phyloP scores from a whole-genome alignment of 2,329 filamentous ascomycete genomes.

The Ilyonectria mors-panacis region DNA sequence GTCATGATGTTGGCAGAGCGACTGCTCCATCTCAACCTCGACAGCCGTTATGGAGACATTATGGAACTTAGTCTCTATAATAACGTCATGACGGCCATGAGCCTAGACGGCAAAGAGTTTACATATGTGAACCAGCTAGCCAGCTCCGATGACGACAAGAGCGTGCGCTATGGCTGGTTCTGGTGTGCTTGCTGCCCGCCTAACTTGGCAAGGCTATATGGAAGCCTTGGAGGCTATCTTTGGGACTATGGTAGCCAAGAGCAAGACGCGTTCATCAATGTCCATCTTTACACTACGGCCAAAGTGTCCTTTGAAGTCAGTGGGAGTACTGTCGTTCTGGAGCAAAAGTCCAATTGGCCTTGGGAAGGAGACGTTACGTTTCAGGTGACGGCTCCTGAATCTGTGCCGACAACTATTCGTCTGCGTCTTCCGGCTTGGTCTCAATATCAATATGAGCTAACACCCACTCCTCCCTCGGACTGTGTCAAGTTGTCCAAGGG shows the following conservation, averaged over 20 bases:
- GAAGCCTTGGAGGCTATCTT: conserved; percentile 69
- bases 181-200: conserved; percentile 73
- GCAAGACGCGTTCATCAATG: conserved; percentile 59
- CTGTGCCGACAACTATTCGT: no score
- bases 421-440: not conserved
- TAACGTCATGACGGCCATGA: conserved; percentile 71
- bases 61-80: conserved; percentile 76
- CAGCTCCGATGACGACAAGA: conserved; percentile 65
- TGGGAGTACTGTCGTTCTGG: conserved; percentile 55
- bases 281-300: conserved; percentile 70
- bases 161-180: conserved; percentile 70
- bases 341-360: conserved; percentile 66
- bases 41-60: conserved; percentile 69
- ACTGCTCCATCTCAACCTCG: conserved; percentile 66
- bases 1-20: conserved; percentile 73
- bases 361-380: conserved; percentile 69
- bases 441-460: no score
- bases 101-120: conserved; percentile 68
- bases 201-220: conserved; percentile 70
- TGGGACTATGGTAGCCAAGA: conserved; percentile 60
- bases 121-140: conserved; percentile 75
- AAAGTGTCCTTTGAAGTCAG: conserved; percentile 57
- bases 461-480: no score
- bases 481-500: no score
- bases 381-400: no score